phyloP scores from a whole-genome alignment of 805 yeast species.

The Wickerhamomyces rabaulensis region DNA sequence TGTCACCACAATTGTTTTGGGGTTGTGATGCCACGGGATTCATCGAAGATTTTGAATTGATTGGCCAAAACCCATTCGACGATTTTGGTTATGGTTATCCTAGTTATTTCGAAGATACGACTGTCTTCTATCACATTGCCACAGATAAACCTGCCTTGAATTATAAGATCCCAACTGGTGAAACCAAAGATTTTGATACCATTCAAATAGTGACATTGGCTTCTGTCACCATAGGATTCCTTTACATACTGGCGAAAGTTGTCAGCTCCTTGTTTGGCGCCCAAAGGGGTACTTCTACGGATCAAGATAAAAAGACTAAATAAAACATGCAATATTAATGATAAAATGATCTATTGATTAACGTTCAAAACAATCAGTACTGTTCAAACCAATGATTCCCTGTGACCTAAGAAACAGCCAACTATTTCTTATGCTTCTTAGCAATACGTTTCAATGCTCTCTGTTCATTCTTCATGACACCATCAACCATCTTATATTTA shows the following conservation, averaged over 20 bases:
- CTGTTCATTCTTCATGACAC: constrained; percentile 95
- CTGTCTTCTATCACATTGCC: constrained; percentile 34
- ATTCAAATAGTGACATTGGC: constrained; percentile 33
- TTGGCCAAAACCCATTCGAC: constrained; percentile 34
- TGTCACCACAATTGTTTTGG: constrained; percentile 42
- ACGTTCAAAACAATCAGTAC: no score
- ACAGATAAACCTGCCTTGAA: constrained; percentile 6
- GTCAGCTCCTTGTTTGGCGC: constrained; percentile 1
- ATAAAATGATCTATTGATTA: neutral
- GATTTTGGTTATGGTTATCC: constrained; percentile 38
- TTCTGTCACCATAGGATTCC: constrained; percentile 29
- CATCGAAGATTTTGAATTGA: constrained; percentile 19
- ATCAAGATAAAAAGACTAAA: constrained; percentile 4
- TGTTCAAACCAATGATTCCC: no score
- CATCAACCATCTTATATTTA: constrained; percentile 98
- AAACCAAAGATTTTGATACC: constrained; percentile 22
- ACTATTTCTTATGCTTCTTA: constrained; percentile 69
- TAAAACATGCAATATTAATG: neutral
- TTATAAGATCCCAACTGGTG: constrained; percentile 40
- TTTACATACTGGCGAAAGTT: constrained; percentile 27
- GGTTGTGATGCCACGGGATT: constrained; percentile 37
- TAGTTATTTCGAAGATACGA: constrained; percentile 39
- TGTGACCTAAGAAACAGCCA: no score
- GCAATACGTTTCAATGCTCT: constrained; percentile 87
- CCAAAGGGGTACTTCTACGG: neutral